Evolutionary conservation across 2,329 filamentous ascomycete species (phyloP).

Genomic region (Domatiomyces catenatus): DNA sequence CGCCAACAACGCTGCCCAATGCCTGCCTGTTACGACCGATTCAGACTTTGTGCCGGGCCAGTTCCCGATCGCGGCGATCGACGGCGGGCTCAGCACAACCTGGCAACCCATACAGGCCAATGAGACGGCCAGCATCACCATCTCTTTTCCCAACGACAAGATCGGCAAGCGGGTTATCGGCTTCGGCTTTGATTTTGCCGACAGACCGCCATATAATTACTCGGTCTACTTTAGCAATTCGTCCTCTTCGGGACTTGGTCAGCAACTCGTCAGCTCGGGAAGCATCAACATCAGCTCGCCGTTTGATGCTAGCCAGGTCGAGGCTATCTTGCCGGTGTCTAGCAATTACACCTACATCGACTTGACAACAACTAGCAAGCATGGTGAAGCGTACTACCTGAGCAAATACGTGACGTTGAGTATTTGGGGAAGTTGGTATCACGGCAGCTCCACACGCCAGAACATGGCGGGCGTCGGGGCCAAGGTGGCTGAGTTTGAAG

Average conservation of each 20-base stretch:
- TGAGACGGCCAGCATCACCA: constrained; percentile 38
- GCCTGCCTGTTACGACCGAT: constrained; percentile 38
- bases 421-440: constrained; percentile 25
- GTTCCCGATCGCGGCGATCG: constrained; percentile 51
- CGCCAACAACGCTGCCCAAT: constrained; percentile 49
- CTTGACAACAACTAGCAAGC: constrained; percentile 14
- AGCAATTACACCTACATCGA: constrained; percentile 30
- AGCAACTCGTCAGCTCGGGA: constrained; percentile 15
- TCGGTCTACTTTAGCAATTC: constrained; percentile 41
- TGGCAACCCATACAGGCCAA: constrained; percentile 47
- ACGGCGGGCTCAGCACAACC: constrained; percentile 49
- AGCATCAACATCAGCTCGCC: constrained; percentile 25
- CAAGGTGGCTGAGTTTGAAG: constrained; percentile 34
- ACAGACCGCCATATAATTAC: constrained; percentile 39
- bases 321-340: constrained; percentile 23
- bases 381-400: not conserved
- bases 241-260: constrained; percentile 13
- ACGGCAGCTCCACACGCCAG: constrained; percentile 24
- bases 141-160: constrained; percentile 35
- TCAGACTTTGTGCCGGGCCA: constrained; percentile 43
- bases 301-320: constrained; percentile 23
- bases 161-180: constrained; percentile 22
- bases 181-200: constrained; percentile 46
- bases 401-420: constrained; percentile 27
- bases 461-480: constrained; percentile 27